phyloP scores from a whole-genome alignment of 2,329 filamentous ascomycete species.

The Clonostachys rosea region DNA sequence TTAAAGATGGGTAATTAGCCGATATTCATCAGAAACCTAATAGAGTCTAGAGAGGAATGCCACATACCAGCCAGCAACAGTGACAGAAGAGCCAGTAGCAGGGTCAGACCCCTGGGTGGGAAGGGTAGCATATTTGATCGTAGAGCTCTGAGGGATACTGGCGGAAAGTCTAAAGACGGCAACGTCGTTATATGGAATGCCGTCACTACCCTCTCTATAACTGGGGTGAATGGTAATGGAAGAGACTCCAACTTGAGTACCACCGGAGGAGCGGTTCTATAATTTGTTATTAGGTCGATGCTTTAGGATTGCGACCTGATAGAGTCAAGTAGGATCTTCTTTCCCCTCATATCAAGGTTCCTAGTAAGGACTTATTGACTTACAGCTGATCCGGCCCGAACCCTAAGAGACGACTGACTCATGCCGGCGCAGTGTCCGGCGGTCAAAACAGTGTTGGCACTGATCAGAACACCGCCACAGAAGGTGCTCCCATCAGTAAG shows the following conservation, averaged over 20 bases:
- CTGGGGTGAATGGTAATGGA: constrained; percentile 13
- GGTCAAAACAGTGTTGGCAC: constrained; percentile 21
- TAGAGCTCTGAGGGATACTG: constrained; percentile 11
- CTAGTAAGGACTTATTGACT: background rate
- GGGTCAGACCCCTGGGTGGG: constrained; percentile 16
- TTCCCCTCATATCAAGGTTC: too few species aligned
- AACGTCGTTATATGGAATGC: constrained; percentile 15
- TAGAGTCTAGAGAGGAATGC: too few species aligned
- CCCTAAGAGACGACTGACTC: background rate
- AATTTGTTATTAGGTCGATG: background rate
- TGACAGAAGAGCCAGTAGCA: constrained; percentile 7
- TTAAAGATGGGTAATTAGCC: too few species aligned
- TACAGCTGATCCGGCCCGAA: constrained; percentile 7
- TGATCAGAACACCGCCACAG: constrained; percentile 20
- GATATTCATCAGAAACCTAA: too few species aligned
- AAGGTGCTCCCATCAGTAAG: constrained; percentile 10
- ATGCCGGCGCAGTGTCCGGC: constrained; percentile 17
- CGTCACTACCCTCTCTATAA: constrained; percentile 7
- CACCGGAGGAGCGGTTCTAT: constrained; percentile 8
- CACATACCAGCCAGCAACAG: constrained; percentile 19
- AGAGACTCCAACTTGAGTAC: constrained; percentile 15
- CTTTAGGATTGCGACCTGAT: background rate
- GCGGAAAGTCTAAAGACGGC: constrained; percentile 17
- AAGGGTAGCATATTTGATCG: constrained; percentile 15
- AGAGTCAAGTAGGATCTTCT: constrained; percentile 3